Conservation (phyloP, 2,329 filamentous ascomycete genomes). For the Ascochyta lentis region DNA sequence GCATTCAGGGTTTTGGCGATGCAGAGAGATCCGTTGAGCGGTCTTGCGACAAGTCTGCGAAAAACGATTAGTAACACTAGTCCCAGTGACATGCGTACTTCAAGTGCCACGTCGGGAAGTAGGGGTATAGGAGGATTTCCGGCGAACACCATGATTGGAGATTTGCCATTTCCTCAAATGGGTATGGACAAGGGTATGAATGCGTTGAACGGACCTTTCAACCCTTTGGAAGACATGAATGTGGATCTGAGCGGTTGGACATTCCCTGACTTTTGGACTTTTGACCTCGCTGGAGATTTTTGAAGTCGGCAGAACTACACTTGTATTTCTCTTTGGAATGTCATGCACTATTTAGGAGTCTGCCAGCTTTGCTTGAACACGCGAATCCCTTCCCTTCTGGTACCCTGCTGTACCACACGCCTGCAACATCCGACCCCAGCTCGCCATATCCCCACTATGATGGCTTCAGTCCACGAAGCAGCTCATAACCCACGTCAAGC, state of each 20-base stretch:
- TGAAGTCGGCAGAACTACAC: conserved; percentile 3
- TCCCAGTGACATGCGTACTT: conserved; percentile 4
- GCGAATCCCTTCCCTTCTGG: not conserved
- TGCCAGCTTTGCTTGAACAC: not conserved
- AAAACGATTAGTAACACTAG: conserved; percentile 22
- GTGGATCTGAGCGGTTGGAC: conserved; percentile 40
- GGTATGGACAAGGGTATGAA: conserved; percentile 3
- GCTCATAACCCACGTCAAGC: not conserved
- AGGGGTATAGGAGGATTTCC: conserved; percentile 7
- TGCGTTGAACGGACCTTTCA: conserved; percentile 23
- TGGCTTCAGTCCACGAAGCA: not conserved
- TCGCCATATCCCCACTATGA: not conserved
- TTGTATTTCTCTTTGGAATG: not conserved
- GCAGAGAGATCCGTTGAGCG: conserved; percentile 36
- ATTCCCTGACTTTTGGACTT: conserved; percentile 46
- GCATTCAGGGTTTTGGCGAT: conserved; percentile 40
- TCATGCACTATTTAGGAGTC: not conserved
- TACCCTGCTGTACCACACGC: not conserved
- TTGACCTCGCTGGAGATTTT: conserved; percentile 42
- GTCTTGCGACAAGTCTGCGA: conserved; percentile 30
- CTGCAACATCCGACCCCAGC: not conserved
- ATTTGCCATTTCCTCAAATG: conserved; percentile 12
- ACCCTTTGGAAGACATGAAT: conserved; percentile 38
- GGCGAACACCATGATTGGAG: not conserved
- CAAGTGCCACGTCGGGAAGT: conserved; percentile 1